Base-by-base conservation (phyloP, 495 filamentous ascomycete species). In the Talaromyces adpressus region DNA sequence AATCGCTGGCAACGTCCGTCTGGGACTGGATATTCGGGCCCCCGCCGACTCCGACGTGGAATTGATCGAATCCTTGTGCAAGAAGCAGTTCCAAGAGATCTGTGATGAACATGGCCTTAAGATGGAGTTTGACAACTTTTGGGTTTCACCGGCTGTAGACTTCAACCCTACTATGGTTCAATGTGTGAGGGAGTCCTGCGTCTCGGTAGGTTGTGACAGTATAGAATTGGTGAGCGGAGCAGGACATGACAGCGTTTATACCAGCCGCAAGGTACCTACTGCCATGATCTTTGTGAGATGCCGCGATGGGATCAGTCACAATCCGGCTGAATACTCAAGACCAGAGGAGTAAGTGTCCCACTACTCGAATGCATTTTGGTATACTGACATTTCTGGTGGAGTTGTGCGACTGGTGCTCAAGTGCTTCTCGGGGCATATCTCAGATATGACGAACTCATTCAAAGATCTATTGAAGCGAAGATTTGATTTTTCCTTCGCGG, bases 11-110 rank as follows among this genome's bases (percentile, higher is more conserved):
- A 71, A 75, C 20, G 89, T 89, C 27, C 75, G 77, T 14, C 90
- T 92, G 66, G 85, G 82, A 3, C 75, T 92, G 14, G 89, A 93
- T 64, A 83, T 92, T 52, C 83, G 90, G 20, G 79, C 85, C 3
- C 82, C 81, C 2, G 65, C 80, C 6, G 85, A 91, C 66, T 69
- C 67, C 12, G 83, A 78, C 2, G 75, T 91, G 4, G 72, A 81
- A 8, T 64, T 70, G 7, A 71, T 89, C 16, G 82, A 87, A 64
- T 67, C 79, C 7, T 68, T 75, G 22, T 76, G 71, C 32, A 76
- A 73, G 14, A 45, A 62, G 0, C 75, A 77, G 18, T 89, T 89
- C 69, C 67, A 68, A 3, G 65, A 63, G 5, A 83, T 89, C 57
- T 82, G 82, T 9, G 65, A 66, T 2, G 76, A 82, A 39, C 76